A percentile compares a stretch with the other conserved stretches of the same genome.
Evolutionary conservation across 208 protist species (phyloP).

Genomic region (Trypanosoma scelopori): DNA sequence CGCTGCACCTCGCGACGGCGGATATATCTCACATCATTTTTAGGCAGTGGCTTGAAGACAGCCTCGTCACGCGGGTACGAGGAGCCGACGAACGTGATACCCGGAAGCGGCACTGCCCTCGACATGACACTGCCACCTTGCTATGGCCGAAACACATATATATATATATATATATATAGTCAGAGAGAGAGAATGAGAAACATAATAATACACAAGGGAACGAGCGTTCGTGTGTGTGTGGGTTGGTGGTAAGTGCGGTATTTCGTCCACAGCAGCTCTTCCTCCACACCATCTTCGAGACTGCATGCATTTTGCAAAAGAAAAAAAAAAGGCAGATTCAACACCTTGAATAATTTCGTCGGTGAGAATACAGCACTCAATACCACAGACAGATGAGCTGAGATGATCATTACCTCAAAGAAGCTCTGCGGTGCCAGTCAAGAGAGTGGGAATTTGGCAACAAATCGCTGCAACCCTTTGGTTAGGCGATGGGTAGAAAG

Average conservation of each 20-base stretch:
- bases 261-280: neutral
- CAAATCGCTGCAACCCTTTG: neutral
- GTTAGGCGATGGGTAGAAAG: neutral
- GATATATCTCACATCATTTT: slow-evolving; percentile 12
- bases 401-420: neutral
- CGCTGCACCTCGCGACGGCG: slow-evolving; percentile 49
- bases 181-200: slow-evolving; percentile 2
- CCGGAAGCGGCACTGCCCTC: slow-evolving; percentile 4
- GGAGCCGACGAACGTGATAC: slow-evolving; percentile 16
- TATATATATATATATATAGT: neutral
- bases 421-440: neutral
- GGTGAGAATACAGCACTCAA: too few relatives aligned
- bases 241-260: neutral
- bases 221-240: too few relatives aligned
- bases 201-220: slow-evolving; percentile 8
- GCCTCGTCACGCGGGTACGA: slow-evolving; percentile 38
- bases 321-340: too few relatives aligned
- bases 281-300: neutral
- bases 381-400: too few relatives aligned
- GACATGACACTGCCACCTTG: neutral
- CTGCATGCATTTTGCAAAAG: too few relatives aligned
- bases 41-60: slow-evolving; percentile 52
- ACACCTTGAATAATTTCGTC: too few relatives aligned
- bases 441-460: neutral
- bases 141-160: neutral